Evolutionary conservation across 106 monocot genomes (phyloP), one percentile per base, ranked within the genome.

Genomic region (Vanilla planifolia): DNA sequence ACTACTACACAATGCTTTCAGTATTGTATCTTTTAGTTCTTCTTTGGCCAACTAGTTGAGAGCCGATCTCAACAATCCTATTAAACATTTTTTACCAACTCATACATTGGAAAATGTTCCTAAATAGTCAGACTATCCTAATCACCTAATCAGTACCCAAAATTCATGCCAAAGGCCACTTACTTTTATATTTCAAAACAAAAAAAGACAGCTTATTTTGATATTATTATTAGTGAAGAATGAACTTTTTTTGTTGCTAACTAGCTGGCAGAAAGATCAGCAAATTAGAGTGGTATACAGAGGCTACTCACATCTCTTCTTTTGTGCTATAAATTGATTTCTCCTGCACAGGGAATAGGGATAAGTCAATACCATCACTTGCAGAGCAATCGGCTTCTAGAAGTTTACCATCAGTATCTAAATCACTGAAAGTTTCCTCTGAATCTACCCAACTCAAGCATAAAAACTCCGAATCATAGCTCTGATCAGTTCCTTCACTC

Each of bases 341-440:
- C 40, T 50, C 48, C 36, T 51, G 10, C 63, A 76, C 78, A 48
- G 75, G 66, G 57, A 71, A 62, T 9, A 71, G 46, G 29, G 36
- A 52, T 32, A 58, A 73, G 29, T 87, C 91, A 60, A 61, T 72
- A 34, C 60, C 57, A 36, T 6, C 35, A 35, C 17, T 58, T 43
- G 75, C 40, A 15, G 86, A 92, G 50, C 71, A 64, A 30, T 88
- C 85, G n/a, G 80, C 88, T 71, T 81, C 81, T 36, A 84, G 88
- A 43, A 81, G 73, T 8, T 56, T 70, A 53, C 80, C 67, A 60
- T 87, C n/a, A n/a, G n/a, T 84, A 48, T 88, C 88, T 52, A 77
- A 52, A 51, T 89, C 94, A 53, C 85, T 88, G 66, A 81, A 76
- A 45, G 65, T 68, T 34, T 77, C 91, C 16, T 86, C 89, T 37